phyloP scores from a whole-genome alignment of 192 early-diverging fungal genomes.

The Coemansia sp. region DNA sequence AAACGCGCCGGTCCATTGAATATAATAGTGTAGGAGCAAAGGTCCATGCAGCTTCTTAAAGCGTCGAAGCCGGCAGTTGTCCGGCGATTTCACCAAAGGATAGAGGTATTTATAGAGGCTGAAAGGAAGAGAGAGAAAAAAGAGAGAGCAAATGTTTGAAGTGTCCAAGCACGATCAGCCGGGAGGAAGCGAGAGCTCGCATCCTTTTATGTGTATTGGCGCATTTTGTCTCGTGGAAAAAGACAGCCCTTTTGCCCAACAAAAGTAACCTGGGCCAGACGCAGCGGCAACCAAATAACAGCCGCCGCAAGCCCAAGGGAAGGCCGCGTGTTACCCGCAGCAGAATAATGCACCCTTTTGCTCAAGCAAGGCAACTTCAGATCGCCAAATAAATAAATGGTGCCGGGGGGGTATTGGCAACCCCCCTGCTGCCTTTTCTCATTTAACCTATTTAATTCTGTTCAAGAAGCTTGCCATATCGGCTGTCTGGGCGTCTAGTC shows the following conservation, averaged over 20 bases:
- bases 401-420: conserved; percentile 1
- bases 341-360: conserved; percentile 7
- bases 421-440: background rate
- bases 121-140: background rate
- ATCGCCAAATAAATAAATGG: conserved; percentile 9
- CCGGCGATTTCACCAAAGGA: background rate
- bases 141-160: conserved; percentile 7
- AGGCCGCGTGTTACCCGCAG: conserved; percentile 19
- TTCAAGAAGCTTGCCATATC: too few species aligned
- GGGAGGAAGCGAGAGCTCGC: background rate
- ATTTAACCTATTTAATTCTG: background rate
- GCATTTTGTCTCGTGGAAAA: conserved; percentile 11
- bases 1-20: conserved; percentile 39
- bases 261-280: conserved; percentile 16
- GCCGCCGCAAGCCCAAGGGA: conserved; percentile 4
- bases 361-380: conserved; percentile 18
- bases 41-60: too few species aligned
- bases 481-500: conserved; percentile 3
- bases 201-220: conserved; percentile 2
- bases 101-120: background rate
- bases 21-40: background rate
- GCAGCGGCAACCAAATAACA: conserved; percentile 16
- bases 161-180: conserved; percentile 11
- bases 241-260: background rate
- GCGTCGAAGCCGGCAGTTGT: too few species aligned